Conservation (phyloP, 305 asterid genomes). For the Rubia tinctorum region DNA sequence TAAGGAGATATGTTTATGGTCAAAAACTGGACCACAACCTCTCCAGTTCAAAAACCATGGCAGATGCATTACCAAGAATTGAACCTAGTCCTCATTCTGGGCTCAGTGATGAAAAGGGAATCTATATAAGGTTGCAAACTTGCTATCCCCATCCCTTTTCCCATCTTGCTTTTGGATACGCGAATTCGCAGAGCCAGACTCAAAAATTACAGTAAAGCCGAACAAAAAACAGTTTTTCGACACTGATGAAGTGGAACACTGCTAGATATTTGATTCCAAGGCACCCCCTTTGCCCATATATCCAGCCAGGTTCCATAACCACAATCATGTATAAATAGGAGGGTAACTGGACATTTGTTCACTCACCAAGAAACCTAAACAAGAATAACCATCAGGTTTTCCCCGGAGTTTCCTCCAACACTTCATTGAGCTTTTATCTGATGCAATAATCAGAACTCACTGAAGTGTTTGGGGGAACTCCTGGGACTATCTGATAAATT, state of each 20-base stretch:
- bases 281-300: background rate
- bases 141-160: background rate
- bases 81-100: slow-evolving; percentile 22
- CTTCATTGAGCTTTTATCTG: slow-evolving; percentile 28
- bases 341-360: slow-evolving; percentile 3
- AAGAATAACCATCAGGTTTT: slow-evolving; percentile 22
- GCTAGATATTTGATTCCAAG: slow-evolving; percentile 8
- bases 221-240: background rate
- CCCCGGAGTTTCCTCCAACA: slow-evolving; percentile 39
- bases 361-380: slow-evolving; percentile 23
- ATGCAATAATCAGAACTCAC: slow-evolving; percentile 9
- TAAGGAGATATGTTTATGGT: slow-evolving; percentile 1
- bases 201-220: background rate
- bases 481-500: background rate
- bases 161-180: background rate
- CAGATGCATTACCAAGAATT: background rate
- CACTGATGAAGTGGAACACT: background rate
- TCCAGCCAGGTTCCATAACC: background rate
- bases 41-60: background rate
- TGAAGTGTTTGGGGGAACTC: slow-evolving; percentile 44
- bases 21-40: slow-evolving; percentile 9
- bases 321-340: slow-evolving; percentile 7
- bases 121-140: background rate
- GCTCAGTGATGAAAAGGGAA: slow-evolving; percentile 15
- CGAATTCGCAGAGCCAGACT: background rate